A percentile compares a stretch with the other conserved stretches of the same genome.
phyloP scores from a whole-genome alignment of 2,329 filamentous ascomycete species.

The Aspergillus sp. region DNA sequence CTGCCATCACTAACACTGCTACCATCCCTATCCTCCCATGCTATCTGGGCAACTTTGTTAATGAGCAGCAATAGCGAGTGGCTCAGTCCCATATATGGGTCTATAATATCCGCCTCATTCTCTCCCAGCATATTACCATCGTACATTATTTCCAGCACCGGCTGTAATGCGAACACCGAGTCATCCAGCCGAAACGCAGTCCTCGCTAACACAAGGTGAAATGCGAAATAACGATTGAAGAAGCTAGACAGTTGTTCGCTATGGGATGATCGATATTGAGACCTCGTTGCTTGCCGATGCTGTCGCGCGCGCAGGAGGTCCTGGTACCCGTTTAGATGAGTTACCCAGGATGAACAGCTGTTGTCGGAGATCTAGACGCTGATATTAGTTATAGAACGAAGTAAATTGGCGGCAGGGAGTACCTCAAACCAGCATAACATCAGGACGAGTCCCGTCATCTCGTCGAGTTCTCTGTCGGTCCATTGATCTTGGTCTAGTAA shows the following conservation, averaged over 20 bases:
- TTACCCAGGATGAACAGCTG: slow-evolving; percentile 28
- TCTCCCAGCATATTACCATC: too few species aligned
- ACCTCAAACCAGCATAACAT: slow-evolving; percentile 31
- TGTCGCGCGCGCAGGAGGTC: slow-evolving; percentile 11
- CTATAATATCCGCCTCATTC: background rate
- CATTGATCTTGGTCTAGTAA: background rate
- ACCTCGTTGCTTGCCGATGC: too few species aligned
- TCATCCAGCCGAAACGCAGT: slow-evolving; percentile 22
- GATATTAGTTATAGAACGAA: too few species aligned
- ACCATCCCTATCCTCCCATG: background rate
- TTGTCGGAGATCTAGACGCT: slow-evolving; percentile 22
- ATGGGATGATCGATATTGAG: slow-evolving; percentile 4
- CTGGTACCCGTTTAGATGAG: slow-evolving; percentile 26
- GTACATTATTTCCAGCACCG: too few species aligned
- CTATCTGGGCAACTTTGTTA: background rate
- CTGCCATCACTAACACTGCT: background rate
- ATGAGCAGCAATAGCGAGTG: background rate
- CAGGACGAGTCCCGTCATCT: slow-evolving; percentile 26
- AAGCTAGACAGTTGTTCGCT: slow-evolving; percentile 22
- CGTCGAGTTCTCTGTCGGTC: slow-evolving; percentile 22
- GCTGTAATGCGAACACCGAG: too few species aligned
- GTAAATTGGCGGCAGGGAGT: background rate
- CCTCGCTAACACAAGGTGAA: slow-evolving; percentile 29
- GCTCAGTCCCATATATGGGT: background rate
- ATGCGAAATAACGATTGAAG: slow-evolving; percentile 28